Evolutionary conservation across 306 rosid species (phyloP).

Genomic region (Canavalia ensiformis): DNA sequence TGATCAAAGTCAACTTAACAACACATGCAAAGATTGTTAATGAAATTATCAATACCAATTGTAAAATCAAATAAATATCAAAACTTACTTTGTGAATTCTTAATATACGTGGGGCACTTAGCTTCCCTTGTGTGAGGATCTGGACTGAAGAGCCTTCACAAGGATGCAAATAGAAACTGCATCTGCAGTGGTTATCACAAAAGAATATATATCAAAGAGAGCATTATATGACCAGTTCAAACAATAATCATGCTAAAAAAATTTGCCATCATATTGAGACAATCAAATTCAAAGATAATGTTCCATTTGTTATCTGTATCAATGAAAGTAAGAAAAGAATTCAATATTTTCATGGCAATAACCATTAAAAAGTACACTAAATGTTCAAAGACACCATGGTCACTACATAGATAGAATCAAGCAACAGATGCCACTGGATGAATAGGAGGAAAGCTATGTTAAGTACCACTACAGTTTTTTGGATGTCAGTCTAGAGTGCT

Average conservation of each 20-base stretch:
- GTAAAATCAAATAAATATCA: conserved; percentile 40
- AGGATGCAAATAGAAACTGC: conserved; percentile 97
- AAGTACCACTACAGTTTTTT: conserved; percentile 9
- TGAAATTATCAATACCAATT: conserved; percentile 10
- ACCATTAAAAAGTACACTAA: conserved; percentile 17
- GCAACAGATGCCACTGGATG: conserved; percentile 23
- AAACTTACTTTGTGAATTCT: conserved; percentile 88
- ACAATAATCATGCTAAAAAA: conserved; percentile 3
- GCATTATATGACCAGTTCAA: neutral
- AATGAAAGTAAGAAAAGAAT: conserved; percentile 19
- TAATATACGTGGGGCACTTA: conserved; percentile 97
- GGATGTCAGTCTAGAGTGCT: conserved; percentile 19
- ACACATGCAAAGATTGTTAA: neutral
- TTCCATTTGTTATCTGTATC: conserved; percentile 25
- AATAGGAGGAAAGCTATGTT: conserved; percentile 1
- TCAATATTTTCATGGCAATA: conserved; percentile 30
- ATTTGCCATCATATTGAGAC: conserved; percentile 30
- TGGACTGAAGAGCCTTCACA: conserved; percentile 91
- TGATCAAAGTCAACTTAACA: conserved; percentile 27
- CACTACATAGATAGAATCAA: conserved; percentile 38
- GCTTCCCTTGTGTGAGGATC: conserved; percentile 95
- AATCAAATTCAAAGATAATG: conserved; percentile 32
- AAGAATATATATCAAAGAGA: conserved; percentile 39
- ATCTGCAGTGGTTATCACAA: conserved; percentile 61
- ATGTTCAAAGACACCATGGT: neutral